These are phyloP conservation scores for Fusarium coicis DNA, from an alignment of 2,329 filamentous ascomycete species.

Conservation along the genomic window DNA sequence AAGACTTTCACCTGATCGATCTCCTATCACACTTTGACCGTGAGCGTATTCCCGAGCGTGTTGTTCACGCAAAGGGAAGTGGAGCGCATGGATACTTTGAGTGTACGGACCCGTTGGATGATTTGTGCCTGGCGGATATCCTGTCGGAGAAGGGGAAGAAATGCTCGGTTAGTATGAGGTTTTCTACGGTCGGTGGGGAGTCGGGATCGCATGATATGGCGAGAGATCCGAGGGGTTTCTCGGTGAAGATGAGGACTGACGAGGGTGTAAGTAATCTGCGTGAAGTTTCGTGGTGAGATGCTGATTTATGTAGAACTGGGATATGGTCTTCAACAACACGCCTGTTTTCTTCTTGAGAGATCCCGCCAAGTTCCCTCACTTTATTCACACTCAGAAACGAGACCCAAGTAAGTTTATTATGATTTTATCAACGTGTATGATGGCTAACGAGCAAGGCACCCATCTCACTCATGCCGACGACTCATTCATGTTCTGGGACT, in stretches of 20 bases:
- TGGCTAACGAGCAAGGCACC: conserved; percentile 50
- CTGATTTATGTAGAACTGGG: not conserved
- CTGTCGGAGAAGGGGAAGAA: conserved; percentile 73
- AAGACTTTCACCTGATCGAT: conserved; percentile 71
- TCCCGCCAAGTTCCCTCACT: conserved; percentile 77
- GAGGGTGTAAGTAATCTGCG: not conserved
- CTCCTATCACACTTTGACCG: conserved; percentile 69
- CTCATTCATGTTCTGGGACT: conserved; percentile 53
- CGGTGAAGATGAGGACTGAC: conserved; percentile 76
- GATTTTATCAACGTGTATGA: rapidly evolving
- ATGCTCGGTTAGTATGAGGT: conserved; percentile 73
- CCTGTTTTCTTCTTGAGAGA: conserved; percentile 82
- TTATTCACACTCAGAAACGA: conserved; percentile 82
- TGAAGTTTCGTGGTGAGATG: not conserved
- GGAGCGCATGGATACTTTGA: conserved; percentile 67
- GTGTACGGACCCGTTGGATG: conserved; percentile 59
- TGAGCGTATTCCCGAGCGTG: conserved; percentile 70
- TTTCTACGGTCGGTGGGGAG: conserved; percentile 81
- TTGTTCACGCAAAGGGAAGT: conserved; percentile 69
- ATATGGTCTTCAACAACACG: conserved; percentile 60
- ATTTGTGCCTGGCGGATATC: conserved; percentile 63
- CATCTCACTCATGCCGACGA: conserved; percentile 61
- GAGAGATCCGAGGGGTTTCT: conserved; percentile 78
- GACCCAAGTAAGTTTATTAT: conserved; percentile 57
- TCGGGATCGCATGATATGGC: conserved; percentile 77